These are phyloP conservation scores for Abortiporus biennis DNA, from an alignment of 1,284 basidiomycete species.

Conservation along the genomic window DNA sequence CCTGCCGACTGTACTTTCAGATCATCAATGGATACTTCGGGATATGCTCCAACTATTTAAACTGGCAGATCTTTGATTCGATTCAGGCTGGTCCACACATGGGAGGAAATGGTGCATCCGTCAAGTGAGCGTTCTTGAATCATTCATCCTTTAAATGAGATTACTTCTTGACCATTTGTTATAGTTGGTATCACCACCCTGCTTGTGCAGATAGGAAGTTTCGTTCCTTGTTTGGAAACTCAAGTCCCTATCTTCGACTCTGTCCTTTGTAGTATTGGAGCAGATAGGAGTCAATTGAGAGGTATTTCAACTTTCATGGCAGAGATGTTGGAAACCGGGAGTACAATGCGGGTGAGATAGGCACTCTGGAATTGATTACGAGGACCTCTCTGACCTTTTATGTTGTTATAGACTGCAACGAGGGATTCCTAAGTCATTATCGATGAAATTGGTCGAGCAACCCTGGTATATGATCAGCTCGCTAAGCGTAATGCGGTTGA, in stretches of 20 bases:
- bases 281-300: slow-evolving; percentile 96
- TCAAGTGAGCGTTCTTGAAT: slow-evolving; percentile 35
- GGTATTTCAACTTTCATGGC: slow-evolving; percentile 99
- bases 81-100: slow-evolving; percentile 96
- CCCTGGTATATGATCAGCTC: slow-evolving; percentile 95
- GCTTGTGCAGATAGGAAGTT: slow-evolving; percentile 94
- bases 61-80: slow-evolving; percentile 1
- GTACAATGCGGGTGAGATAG: slow-evolving; percentile 76
- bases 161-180: slow-evolving; percentile 1
- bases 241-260: slow-evolving; percentile 93
- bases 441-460: slow-evolving; percentile 97
- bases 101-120: slow-evolving; percentile 96
- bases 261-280: slow-evolving; percentile 93
- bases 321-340: slow-evolving; percentile 98
- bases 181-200: slow-evolving; percentile 90
- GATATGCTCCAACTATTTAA: neutral
- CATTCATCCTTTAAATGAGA: slow-evolving; percentile 9
- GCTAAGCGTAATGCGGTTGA: slow-evolving; percentile 96
- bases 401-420: slow-evolving; percentile 69
- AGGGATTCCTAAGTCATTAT: slow-evolving; percentile 95
- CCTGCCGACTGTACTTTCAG: slow-evolving; percentile 75
- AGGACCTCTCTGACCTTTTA: neutral
- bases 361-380: neutral
- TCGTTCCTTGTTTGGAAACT: slow-evolving; percentile 88
- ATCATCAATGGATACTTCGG: slow-evolving; percentile 64